These are phyloP conservation scores for Entoloma clypeatum DNA, from an alignment of 1,284 basidiomycete genomes.

Conservation along the genomic window DNA sequence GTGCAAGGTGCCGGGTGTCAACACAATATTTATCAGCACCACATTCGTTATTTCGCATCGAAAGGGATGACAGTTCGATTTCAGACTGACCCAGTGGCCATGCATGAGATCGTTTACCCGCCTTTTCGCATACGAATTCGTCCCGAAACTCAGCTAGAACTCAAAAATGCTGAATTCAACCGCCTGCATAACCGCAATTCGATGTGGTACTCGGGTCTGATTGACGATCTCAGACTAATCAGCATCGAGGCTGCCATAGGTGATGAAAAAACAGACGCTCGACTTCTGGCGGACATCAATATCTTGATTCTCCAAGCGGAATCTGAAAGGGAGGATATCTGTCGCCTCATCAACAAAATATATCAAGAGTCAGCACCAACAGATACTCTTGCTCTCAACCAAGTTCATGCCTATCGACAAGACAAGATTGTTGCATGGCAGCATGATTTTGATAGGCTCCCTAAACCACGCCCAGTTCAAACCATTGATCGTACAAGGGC, in stretches of 20 bases:
- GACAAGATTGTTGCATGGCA: slow-evolving; percentile 98
- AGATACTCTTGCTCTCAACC: slow-evolving; percentile 87
- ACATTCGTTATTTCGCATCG: slow-evolving; percentile 89
- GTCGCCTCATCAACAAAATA: slow-evolving; percentile 70
- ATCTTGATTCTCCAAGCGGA: slow-evolving; percentile 70
- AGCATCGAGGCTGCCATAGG: slow-evolving; percentile 74
- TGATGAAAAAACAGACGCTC: slow-evolving; percentile 64
- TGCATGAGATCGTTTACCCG: slow-evolving; percentile 91
- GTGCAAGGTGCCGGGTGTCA: slow-evolving; percentile 84
- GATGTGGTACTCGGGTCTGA: slow-evolving; percentile 65
- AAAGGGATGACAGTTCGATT: slow-evolving; percentile 87
- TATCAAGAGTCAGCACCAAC: slow-evolving; percentile 79
- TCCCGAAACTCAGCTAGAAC: slow-evolving; percentile 79
- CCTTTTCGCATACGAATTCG: slow-evolving; percentile 80
- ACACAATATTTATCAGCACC: slow-evolving; percentile 93
- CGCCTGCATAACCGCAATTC: slow-evolving; percentile 72
- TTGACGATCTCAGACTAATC: slow-evolving; percentile 71
- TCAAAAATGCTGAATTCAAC: slow-evolving; percentile 90
- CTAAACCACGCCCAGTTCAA: slow-evolving; percentile 53
- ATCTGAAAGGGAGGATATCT: slow-evolving; percentile 72
- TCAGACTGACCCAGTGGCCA: slow-evolving; percentile 78
- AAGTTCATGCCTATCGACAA: slow-evolving; percentile 83
- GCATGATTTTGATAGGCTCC: slow-evolving; percentile 74
- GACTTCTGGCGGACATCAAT: slow-evolving; percentile 58
- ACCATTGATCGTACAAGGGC: slow-evolving; percentile 47